Percentiles rank a stretch among this genome's conserved stretches.
phyloP scores from a whole-genome alignment of 108 stramenopile species.

The Nitzschia putrida region DNA sequence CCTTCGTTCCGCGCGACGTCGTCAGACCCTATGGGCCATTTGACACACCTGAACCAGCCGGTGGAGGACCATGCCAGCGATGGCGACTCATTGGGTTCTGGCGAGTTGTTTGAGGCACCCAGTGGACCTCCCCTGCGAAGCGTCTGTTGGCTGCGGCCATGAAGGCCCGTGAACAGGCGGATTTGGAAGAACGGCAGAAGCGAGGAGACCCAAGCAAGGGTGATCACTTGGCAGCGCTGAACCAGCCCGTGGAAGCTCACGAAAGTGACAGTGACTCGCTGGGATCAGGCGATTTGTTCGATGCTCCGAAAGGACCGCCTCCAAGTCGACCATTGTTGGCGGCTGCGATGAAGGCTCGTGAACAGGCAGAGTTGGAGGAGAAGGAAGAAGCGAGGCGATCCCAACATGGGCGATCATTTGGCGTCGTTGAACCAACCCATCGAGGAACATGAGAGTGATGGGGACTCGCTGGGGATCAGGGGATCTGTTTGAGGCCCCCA shows the following conservation, averaged over 20 bases:
- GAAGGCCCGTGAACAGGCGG: not conserved
- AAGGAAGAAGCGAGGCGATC: not conserved
- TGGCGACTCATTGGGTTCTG: not conserved
- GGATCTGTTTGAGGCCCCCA: not conserved
- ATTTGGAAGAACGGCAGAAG: not conserved
- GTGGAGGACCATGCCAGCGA: not conserved
- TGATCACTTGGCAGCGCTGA: not conserved
- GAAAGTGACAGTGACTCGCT: slow-evolving; percentile 11
- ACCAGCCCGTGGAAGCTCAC: slow-evolving; percentile 7
- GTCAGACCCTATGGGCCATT: not conserved
- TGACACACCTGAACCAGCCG: not conserved
- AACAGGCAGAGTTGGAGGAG: slow-evolving; percentile 2
- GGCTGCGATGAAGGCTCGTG: slow-evolving; percentile 13
- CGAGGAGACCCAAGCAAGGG: not conserved
- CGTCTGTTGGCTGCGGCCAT: not conserved
- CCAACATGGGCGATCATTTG: not conserved
- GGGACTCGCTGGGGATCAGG: not conserved
- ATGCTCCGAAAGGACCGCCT: slow-evolving; percentile 19
- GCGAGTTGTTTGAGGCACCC: not conserved
- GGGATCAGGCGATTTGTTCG: slow-evolving; percentile 13
- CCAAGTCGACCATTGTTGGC: slow-evolving; percentile 12
- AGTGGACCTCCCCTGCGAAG: not conserved
- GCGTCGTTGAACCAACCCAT: not conserved
- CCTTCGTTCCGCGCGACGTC: not conserved
- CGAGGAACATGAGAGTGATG: slow-evolving; percentile 1